Percentiles rank a stretch among this genome's conserved stretches.
phyloP scores from a whole-genome alignment of 2,329 filamentous ascomycete species.

The Exophiala xenobiotica region DNA sequence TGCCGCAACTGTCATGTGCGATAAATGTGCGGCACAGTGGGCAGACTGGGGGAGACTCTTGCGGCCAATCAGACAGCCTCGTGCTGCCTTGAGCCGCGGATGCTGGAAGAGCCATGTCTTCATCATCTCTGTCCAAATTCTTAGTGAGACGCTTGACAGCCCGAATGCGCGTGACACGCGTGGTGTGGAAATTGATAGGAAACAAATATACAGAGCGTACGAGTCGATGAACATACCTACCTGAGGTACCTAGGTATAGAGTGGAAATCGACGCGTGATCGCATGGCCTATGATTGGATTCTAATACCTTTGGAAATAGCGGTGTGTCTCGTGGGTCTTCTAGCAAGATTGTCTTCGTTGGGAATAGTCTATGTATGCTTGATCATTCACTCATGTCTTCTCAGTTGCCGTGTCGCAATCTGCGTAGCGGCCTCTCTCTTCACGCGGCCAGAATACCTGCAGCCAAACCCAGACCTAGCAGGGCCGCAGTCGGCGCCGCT shows the following conservation, averaged over 20 bases:
- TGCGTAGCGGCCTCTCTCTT: neutral
- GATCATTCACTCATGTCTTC: neutral
- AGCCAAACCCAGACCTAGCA: conserved; percentile 20
- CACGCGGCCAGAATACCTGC: conserved; percentile 17
- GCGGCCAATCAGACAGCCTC: conserved; percentile 24
- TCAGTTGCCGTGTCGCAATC: neutral
- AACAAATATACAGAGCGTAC: neutral
- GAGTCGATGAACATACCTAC: too few relatives aligned
- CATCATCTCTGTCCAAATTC: neutral
- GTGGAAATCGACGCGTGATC: neutral
- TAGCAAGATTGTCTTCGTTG: neutral
- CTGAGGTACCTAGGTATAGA: too few relatives aligned
- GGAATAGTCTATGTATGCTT: too few relatives aligned
- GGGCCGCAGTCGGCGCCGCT: conserved; percentile 16
- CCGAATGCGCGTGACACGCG: neutral
- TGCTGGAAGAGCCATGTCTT: conserved; percentile 11
- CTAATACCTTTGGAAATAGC: neutral
- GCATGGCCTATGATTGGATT: neutral
- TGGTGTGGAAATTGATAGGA: neutral
- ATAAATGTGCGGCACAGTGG: conserved; percentile 20
- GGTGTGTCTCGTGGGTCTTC: neutral
- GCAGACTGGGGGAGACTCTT: conserved; percentile 12
- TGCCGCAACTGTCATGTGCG: conserved; percentile 12
- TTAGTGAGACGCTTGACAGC: conserved; percentile 5
- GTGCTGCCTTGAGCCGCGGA: conserved; percentile 18